Conservation (phyloP, 768 basidiomycete genomes). For the Lactifluus piperatus region DNA sequence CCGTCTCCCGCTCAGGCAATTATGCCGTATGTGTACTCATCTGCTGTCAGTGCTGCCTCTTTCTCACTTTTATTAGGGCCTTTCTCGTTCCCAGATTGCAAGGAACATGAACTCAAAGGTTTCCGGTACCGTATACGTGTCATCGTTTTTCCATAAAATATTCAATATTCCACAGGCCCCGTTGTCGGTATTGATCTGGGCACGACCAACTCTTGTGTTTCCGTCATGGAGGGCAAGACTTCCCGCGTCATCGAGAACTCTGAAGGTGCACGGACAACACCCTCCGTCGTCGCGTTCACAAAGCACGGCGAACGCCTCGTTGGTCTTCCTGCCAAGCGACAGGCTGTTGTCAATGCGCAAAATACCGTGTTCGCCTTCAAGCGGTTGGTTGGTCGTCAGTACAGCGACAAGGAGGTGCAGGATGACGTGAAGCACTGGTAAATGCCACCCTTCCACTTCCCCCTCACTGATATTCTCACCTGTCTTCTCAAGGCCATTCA, state of each 20-base stretch:
- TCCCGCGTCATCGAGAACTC: conserved; percentile 95
- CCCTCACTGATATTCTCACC: not conserved
- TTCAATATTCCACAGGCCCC: conserved; percentile 42
- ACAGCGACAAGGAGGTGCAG: conserved; percentile 87
- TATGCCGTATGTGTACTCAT: conserved; percentile 43
- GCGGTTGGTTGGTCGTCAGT: conserved; percentile 90
- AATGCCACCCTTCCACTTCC: conserved; percentile 16
- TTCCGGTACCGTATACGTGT: conserved; percentile 45
- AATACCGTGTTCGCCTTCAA: conserved; percentile 96
- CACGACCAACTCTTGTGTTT: conserved; percentile 86
- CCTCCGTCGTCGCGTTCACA: conserved; percentile 97
- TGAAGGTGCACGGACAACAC: conserved; percentile 96
- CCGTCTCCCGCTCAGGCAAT: conserved; percentile 50
- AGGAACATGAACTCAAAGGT: conserved; percentile 97
- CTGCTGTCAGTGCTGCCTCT: not conserved
- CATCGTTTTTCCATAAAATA: not conserved
- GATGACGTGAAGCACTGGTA: conserved; percentile 83
- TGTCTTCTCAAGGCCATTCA: conserved; percentile 56
- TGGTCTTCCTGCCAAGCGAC: conserved; percentile 94
- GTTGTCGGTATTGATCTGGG: conserved; percentile 97
- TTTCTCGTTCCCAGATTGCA: conserved; percentile 67
- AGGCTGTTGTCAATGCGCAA: conserved; percentile 89
- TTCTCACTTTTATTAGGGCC: conserved; percentile 34
- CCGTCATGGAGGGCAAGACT: conserved; percentile 92
- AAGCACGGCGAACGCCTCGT: conserved; percentile 96